phyloP scores from a whole-genome alignment of 345 rosid species.

The Lagerstroemia speciosa region DNA sequence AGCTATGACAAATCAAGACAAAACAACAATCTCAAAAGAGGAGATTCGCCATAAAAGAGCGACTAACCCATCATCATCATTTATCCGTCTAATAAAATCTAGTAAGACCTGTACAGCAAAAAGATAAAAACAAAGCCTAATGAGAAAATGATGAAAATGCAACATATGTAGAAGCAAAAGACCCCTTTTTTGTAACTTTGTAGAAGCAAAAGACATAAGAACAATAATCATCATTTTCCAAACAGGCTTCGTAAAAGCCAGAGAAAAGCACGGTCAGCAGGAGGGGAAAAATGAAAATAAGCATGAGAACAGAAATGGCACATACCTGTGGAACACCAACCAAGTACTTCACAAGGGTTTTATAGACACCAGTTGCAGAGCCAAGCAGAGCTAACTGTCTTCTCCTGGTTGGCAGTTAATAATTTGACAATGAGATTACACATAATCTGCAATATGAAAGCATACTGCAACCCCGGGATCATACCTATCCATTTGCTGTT shows the following conservation, averaged over 20 bases:
- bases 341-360: conserved; percentile 94
- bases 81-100: conserved; percentile 85
- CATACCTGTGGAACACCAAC: conserved; percentile 94
- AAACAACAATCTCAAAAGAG: neutral
- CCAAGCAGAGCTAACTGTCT: conserved; percentile 92
- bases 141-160: too few species aligned
- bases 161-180: too few species aligned
- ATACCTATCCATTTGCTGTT: conserved; percentile 95
- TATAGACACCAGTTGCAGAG: conserved; percentile 94
- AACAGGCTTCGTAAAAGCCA: too few species aligned
- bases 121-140: neutral
- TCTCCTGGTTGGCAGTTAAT: conserved; percentile 47
- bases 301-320: conserved; percentile 2
- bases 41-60: neutral
- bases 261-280: neutral
- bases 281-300: neutral
- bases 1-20: neutral
- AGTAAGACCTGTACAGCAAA: conserved; percentile 59
- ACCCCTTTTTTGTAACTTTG: too few species aligned
- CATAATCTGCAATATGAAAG: conserved; percentile 3
- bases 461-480: conserved; percentile 10
- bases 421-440: conserved; percentile 10
- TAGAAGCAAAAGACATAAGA: too few species aligned
- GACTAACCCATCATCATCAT: conserved; percentile 89
- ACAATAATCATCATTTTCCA: too few species aligned